Evolutionary conservation across 306 rosid species (phyloP).

Genomic region (Vicia faba): DNA sequence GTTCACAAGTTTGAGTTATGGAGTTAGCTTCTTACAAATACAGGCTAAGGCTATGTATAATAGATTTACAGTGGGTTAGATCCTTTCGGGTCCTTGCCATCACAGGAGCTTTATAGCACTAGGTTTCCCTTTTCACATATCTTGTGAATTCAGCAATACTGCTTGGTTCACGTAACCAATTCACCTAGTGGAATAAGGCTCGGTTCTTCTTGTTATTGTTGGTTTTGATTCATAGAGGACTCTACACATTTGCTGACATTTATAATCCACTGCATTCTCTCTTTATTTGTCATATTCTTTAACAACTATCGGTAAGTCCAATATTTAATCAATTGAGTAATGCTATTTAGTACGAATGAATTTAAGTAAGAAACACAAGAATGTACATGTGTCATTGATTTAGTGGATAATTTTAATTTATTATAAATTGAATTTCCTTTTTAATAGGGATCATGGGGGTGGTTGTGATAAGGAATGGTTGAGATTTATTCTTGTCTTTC

Average conservation of each 20-base stretch:
- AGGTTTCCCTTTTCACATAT: slow-evolving; percentile 10
- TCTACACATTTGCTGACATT: slow-evolving; percentile 24
- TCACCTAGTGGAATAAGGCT: slow-evolving; percentile 7
- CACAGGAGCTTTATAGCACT: slow-evolving; percentile 1
- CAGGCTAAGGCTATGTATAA: neutral
- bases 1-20: neutral
- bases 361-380: no score
- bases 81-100: slow-evolving; percentile 9
- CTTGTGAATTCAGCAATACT: slow-evolving; percentile 10
- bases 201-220: slow-evolving; percentile 12
- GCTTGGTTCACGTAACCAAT: neutral
- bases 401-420: no score
- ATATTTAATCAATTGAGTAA: no score
- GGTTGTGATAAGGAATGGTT: no score
- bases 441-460: no score
- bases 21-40: slow-evolving; percentile 10
- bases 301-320: neutral
- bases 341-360: no score
- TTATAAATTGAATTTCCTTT: no score
- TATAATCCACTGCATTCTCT: slow-evolving; percentile 25
- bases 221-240: slow-evolving; percentile 12
- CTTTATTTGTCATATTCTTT: slow-evolving; percentile 17
- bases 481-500: no score
- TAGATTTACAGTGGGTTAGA: neutral
- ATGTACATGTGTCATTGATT: no score